Evolutionary conservation across 2,329 filamentous ascomycete species (phyloP).

Genomic region (Fusarium euwallaceae): DNA sequence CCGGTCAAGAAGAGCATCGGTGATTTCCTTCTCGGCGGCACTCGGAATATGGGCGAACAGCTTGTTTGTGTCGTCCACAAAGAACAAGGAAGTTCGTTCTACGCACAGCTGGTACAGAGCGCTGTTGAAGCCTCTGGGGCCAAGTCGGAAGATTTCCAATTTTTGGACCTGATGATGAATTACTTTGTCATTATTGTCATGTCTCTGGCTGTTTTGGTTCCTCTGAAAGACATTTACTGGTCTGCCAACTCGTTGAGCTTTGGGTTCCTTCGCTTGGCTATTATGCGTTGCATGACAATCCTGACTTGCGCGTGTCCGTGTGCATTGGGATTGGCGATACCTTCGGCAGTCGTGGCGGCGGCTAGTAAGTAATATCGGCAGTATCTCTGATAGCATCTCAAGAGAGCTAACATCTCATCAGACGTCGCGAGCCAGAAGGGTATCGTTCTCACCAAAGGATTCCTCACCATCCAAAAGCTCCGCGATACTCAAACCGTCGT

Average conservation of each 20-base stretch:
- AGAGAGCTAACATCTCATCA: not conserved
- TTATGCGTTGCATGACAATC: slow-evolving; percentile 8
- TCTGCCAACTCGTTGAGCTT: not conserved
- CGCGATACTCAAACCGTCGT: not conserved
- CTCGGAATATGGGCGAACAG: slow-evolving; percentile 1
- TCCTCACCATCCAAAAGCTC: slow-evolving; percentile 8
- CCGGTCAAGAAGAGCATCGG: slow-evolving; percentile 4
- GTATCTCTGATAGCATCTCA: no score
- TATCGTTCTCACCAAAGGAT: not conserved
- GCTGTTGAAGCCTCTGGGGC: slow-evolving; percentile 2
- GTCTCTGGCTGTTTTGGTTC: not conserved
- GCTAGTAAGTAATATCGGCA: not conserved
- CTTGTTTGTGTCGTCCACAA: slow-evolving; percentile 12
- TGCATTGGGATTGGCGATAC: slow-evolving; percentile 12
- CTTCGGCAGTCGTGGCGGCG: slow-evolving; percentile 2
- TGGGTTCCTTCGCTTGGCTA: not conserved
- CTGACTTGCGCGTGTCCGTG: slow-evolving; percentile 13
- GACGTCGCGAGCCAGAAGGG: slow-evolving; percentile 12
- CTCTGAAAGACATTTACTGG: not conserved
- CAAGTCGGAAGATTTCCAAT: not conserved
- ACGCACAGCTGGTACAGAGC: slow-evolving; percentile 5
- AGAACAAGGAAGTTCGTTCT: slow-evolving; percentile 10
- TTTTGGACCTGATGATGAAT: not conserved
- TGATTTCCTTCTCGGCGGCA: slow-evolving; percentile 7
- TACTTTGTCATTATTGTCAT: slow-evolving; percentile 4